phyloP scores from a whole-genome alignment of 2,329 filamentous ascomycete species.

The Anisogramma anomala region DNA sequence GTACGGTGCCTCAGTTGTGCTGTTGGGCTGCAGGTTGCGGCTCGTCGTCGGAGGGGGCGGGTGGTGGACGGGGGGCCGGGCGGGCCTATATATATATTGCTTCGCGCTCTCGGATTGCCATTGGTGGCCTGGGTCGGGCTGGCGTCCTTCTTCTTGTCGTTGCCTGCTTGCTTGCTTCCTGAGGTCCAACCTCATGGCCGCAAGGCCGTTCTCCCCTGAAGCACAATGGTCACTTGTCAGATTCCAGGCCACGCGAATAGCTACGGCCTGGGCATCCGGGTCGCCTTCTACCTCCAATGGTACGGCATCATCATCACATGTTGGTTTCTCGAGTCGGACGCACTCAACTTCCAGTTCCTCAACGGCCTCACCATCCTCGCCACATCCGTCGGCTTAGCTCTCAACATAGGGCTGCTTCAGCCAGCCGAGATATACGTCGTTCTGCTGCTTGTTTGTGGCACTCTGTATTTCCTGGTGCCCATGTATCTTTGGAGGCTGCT shows the following conservation, averaged over 20 bases:
- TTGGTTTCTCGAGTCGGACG: constrained; percentile 11
- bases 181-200: not conserved
- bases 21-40: not conserved
- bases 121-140: not conserved
- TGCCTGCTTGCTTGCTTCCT: not conserved
- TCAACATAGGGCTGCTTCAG: constrained; percentile 4
- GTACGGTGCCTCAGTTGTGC: too few species aligned
- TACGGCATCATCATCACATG: constrained; percentile 11
- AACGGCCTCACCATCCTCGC: constrained; percentile 10
- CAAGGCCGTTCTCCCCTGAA: not conserved
- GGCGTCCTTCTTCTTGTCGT: not conserved
- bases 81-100: too few species aligned
- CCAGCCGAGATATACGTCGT: constrained; percentile 15
- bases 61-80: too few species aligned
- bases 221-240: constrained; percentile 8
- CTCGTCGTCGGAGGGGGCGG: not conserved
- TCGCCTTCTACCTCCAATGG: constrained; percentile 14
- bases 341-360: constrained; percentile 9
- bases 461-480: constrained; percentile 14
- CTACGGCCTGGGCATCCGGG: constrained; percentile 13
- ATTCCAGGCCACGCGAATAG: constrained; percentile 2
- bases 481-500: constrained; percentile 16
- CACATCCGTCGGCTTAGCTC: constrained; percentile 7
- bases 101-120: not conserved
- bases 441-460: constrained; percentile 15